Percentiles rank a stretch among this genome's conserved stretches.
phyloP scores from a whole-genome alignment of 305 asterid species.

The Solanum hybrid region DNA sequence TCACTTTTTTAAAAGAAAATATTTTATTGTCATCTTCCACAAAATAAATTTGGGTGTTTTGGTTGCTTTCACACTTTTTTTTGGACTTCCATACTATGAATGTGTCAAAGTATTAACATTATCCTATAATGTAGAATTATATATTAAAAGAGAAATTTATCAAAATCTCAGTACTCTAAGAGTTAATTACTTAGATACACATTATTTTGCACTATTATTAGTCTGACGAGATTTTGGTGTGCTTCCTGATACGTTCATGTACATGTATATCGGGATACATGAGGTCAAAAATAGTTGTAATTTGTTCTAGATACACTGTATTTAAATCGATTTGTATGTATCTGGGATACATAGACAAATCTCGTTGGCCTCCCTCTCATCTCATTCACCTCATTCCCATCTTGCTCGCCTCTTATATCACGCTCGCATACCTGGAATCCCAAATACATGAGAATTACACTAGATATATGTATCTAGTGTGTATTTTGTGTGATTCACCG shows the following conservation, averaged over 20 bases:
- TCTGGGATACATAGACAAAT: too few relatives aligned
- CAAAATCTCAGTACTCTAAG: rapidly evolving
- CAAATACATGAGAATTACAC: not conserved
- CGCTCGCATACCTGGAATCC: not conserved
- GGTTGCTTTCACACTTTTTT: not conserved
- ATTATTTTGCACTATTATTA: too few relatives aligned
- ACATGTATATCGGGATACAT: not conserved
- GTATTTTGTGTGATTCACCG: not conserved
- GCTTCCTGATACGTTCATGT: not conserved
- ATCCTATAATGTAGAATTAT: not conserved
- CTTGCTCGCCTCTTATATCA: not conserved
- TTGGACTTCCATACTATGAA: not conserved
- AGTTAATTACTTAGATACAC: not conserved
- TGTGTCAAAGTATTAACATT: not conserved
- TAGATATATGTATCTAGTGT: not conserved
- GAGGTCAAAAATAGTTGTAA: not conserved
- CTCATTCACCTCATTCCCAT: not conserved
- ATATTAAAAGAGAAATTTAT: too few relatives aligned
- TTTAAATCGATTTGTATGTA: not conserved
- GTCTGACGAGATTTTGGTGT: not conserved
- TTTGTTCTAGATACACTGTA: not conserved
- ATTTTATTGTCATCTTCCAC: not conserved
- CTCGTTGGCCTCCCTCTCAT: not conserved
- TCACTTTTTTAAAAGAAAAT: not conserved
- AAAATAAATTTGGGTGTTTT: not conserved